Conservation (phyloP, 1,284 basidiomycete species). For the Microbotryum saponariae region DNA sequence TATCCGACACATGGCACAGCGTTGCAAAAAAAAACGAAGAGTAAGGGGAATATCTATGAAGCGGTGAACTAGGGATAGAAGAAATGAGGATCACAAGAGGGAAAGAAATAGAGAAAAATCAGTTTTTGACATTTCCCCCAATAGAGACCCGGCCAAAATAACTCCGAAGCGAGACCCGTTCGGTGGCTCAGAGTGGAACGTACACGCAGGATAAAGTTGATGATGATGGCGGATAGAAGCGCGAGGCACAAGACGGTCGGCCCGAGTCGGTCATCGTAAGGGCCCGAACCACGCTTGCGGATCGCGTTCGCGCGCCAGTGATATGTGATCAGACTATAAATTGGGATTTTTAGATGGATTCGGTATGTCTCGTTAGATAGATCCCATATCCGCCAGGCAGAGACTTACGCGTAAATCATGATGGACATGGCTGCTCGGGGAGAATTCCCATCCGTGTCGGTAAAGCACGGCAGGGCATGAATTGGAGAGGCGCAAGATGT, state of each 20-base stretch:
- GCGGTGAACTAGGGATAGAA: conserved; percentile 2
- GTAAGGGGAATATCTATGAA: not conserved
- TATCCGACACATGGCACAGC: too few relatives aligned
- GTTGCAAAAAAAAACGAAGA: too few relatives aligned
- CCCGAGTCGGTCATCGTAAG: conserved; percentile 93
- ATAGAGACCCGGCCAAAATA: not conserved
- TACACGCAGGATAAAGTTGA: conserved; percentile 67
- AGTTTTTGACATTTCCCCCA: not conserved
- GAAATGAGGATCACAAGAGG: not conserved
- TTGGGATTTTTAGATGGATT: not conserved
- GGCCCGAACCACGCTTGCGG: conserved; percentile 79
- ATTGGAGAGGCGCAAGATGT: not conserved
- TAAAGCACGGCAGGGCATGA: not conserved
- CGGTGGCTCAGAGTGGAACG: not conserved
- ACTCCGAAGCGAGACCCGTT: not conserved
- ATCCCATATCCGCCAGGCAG: too few relatives aligned
- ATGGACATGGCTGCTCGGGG: conserved; percentile 71
- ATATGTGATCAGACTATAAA: conserved; percentile 65
- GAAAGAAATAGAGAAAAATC: not conserved
- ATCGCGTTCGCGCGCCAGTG: conserved; percentile 95
- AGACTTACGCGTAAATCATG: conserved; percentile 72
- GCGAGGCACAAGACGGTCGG: conserved; percentile 81
- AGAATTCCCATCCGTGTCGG: not conserved
- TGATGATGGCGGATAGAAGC: conserved; percentile 75
- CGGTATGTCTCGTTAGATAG: too few relatives aligned